These are phyloP conservation scores for Pleurotus djamor DNA, from an alignment of 768 basidiomycete species.

Conservation along the genomic window DNA sequence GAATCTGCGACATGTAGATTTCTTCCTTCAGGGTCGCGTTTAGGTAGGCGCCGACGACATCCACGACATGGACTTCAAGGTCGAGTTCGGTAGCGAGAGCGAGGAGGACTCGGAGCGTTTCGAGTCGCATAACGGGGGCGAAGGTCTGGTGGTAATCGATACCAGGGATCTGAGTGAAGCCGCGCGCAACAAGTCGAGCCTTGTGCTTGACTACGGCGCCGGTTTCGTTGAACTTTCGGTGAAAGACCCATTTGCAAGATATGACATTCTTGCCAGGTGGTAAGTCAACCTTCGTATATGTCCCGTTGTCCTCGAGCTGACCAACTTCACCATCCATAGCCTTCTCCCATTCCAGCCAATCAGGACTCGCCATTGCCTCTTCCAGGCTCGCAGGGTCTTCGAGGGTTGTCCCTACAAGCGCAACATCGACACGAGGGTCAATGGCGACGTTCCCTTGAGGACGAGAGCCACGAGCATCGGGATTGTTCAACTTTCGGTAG, in stretches of 20 bases:
- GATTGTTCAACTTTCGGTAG: no score
- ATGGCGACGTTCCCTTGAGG: no score
- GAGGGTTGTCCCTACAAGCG: no score
- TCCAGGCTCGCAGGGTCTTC: no score
- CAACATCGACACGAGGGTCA: no score
- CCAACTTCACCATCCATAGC: no score
- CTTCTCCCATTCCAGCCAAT: no score
- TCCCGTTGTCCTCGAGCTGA: no score
- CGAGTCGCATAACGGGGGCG: background rate
- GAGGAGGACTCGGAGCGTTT: slow-evolving; percentile 12
- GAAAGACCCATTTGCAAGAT: background rate
- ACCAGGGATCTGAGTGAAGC: background rate
- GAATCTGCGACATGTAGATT: slow-evolving; percentile 32
- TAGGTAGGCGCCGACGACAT: slow-evolving; percentile 24
- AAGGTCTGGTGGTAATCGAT: background rate
- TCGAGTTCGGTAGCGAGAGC: background rate
- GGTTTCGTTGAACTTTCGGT: background rate
- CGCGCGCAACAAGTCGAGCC: background rate
- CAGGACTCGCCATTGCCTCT: no score
- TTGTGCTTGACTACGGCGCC: background rate
- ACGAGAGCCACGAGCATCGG: no score
- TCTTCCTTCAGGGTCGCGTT: slow-evolving; percentile 14
- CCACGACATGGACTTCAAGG: slow-evolving; percentile 14
- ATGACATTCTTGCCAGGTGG: background rate
- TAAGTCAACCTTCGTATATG: no score